Base-by-base conservation (phyloP, 352 stramenopile genomes). In the Phytophthora pisi region DNA sequence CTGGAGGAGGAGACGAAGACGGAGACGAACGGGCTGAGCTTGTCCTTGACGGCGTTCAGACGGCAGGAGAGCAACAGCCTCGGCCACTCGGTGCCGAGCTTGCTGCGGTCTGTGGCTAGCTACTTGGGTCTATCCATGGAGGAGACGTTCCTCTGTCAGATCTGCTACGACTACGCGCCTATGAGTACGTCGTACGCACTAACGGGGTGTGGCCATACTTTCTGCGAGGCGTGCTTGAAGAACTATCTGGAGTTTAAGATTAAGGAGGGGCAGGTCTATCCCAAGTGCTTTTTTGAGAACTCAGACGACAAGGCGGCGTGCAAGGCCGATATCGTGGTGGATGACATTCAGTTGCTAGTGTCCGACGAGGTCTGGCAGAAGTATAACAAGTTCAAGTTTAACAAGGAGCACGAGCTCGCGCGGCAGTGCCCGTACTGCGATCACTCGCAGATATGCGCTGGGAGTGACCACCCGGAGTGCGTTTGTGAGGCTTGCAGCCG, bases 341-440 rank as follows among this genome's bases (percentile, higher is more conserved):
- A 75, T 11, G 86, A 91, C 31, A 84, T 91, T 24, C 66, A 61
- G n/a, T 57, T 65, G 8, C 56, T 86, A 18, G 68, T 92, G n/a
- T 80, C 77, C 1, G 55, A 79, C 1, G 62, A 79, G 3, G 57
- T 84, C 0, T 95, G 81, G 79, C 73, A 69, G 13, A 95, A 94
- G 77, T 96, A 93, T 55, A 63, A 75, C 64, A 91, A 83, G 58
- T 91, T 97, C 59, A 87, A 91, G 42, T 97, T 97, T 66, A 93
- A 92, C 75, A 83, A 90, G 64, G 80, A 91, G 65, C 69, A 93
- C 53, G 63, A 79, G 46, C 68, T 80, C 26, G 79, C 78, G 11
- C 82, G 84, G 5, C 71, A 92, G 64, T 90, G 88, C 57, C 77
- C 78, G 20, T 80, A 80, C 51, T 87, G 81, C 55, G 73, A 81